phyloP scores from a whole-genome alignment of 116 monocot species.

The Phalaenopsis hybrid region DNA sequence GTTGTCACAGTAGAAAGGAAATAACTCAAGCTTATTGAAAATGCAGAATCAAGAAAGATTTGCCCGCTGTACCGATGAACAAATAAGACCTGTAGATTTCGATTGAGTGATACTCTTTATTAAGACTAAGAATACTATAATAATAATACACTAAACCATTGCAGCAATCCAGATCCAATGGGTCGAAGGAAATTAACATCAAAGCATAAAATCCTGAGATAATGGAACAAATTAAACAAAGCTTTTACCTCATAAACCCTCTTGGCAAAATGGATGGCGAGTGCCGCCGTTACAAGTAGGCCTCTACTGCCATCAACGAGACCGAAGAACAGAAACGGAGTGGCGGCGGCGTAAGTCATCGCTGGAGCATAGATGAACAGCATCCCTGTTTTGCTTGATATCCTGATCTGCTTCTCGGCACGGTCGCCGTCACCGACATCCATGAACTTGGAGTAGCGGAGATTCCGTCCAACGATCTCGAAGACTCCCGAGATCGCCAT shows the following conservation, averaged over 20 bases:
- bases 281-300: conserved; percentile 24
- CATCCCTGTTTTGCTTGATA: conserved; percentile 55
- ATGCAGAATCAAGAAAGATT: conserved; percentile 27
- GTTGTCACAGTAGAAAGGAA: conserved; percentile 24
- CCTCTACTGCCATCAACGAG: conserved; percentile 14
- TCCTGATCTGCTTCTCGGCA: background rate
- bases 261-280: conserved; percentile 62
- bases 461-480: conserved; percentile 38
- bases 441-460: conserved; percentile 77
- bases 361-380: conserved; percentile 49
- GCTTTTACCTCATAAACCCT: conserved; percentile 60
- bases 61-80: conserved; percentile 58
- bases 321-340: conserved; percentile 33
- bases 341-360: conserved; percentile 25
- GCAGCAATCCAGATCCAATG: background rate
- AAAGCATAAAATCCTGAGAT: background rate
- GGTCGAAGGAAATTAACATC: background rate
- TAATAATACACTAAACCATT: too few relatives aligned
- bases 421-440: conserved; percentile 1
- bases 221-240: background rate
- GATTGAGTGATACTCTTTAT: background rate
- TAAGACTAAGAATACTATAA: background rate
- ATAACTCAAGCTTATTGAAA: conserved; percentile 39
- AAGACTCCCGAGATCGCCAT: conserved; percentile 20
- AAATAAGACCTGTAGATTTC: conserved; percentile 49